Evolutionary conservation across 768 basidiomycete species (phyloP).

Genomic region (Lentinula lateritia): DNA sequence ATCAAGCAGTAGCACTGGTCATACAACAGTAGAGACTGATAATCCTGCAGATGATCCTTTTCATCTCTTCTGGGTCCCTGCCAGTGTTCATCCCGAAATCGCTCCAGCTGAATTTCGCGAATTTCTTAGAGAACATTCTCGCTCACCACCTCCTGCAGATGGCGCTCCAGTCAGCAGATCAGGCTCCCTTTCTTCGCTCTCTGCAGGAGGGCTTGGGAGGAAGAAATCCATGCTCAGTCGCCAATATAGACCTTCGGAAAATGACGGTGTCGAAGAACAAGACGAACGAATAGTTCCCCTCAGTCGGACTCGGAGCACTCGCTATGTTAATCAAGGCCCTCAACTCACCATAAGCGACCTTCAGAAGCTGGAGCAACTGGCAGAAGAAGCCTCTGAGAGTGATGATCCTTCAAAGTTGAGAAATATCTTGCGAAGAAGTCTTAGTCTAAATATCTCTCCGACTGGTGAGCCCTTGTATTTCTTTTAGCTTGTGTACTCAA

Average conservation of each 20-base stretch:
- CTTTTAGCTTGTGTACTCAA: conserved; percentile 8
- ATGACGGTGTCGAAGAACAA: conserved; percentile 71
- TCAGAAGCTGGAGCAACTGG: conserved; percentile 90
- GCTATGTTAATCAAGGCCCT: conserved; percentile 65
- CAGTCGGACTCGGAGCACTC: conserved; percentile 60
- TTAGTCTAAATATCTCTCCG: conserved; percentile 82
- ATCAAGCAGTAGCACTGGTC: conserved; percentile 13
- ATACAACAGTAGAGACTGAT: conserved; percentile 20
- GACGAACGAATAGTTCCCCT: conserved; percentile 59
- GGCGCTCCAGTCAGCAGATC: conserved; percentile 34
- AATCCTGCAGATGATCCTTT: conserved; percentile 67
- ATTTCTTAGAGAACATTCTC: conserved; percentile 91
- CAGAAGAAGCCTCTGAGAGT: conserved; percentile 81
- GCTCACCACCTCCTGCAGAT: conserved; percentile 49
- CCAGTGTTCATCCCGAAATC: conserved; percentile 93
- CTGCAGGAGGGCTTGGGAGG: conserved; percentile 55
- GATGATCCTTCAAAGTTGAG: conserved; percentile 79
- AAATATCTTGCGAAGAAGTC: conserved; percentile 75
- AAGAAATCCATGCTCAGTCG: conserved; percentile 92
- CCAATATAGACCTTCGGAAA: conserved; percentile 81
- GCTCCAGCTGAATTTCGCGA: conserved; percentile 94
- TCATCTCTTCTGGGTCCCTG: conserved; percentile 98
- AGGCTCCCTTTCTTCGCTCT: conserved; percentile 34
- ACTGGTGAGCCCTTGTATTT: conserved; percentile 60
- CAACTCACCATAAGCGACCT: conserved; percentile 91